Evolutionary conservation across 306 rosid species (phyloP), one percentile per base, ranked within the genome.

Genomic region (Crotalaria pallida): DNA sequence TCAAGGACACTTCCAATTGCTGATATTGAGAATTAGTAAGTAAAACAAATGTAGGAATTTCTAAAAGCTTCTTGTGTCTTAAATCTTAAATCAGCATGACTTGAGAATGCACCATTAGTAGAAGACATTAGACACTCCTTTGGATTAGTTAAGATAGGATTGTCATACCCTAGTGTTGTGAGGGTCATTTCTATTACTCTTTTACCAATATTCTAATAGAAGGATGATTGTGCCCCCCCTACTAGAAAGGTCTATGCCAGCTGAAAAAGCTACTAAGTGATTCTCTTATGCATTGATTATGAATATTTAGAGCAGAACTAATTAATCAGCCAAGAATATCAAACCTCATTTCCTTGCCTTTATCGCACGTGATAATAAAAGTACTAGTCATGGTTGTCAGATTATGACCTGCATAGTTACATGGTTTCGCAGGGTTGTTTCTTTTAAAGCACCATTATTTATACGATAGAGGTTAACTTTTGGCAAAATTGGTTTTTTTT

Each of bases 191-290:
- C 40, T 33, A 8, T 0, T 6, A n/a, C n/a, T n/a, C n/a, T n/a
- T n/a, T n/a, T n/a, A n/a, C n/a, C 63, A 13, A 13, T 36, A 15
- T 29, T 44, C 11, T 47, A 45, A 18, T 17, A 3, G 15, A 61
- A 59, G 50, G 11, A 44, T 68, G 71, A 22, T 51, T 58, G 11
- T 48, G 38, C 22, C 50, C 52, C 71, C 19, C 58, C 13, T n/a
- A 67, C 71, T 44, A 69, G 19, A 67, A 72, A 67, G 60, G 51
- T 49, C 15, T 69, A 63, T 70, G 70, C 75, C 81, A 74, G 45
- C 65, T 29, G 67, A 23, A 57, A 13, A 41, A 31, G 23, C 47
- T 45, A 61, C 79, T 18, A 24, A 66, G 49, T 44, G 17, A 44
- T 21, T 65, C 26, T 44, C 73, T 63, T 55, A 44, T 49, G 17